Conservation (phyloP, 139 green algal species). For the Chlorella sp. region DNA sequence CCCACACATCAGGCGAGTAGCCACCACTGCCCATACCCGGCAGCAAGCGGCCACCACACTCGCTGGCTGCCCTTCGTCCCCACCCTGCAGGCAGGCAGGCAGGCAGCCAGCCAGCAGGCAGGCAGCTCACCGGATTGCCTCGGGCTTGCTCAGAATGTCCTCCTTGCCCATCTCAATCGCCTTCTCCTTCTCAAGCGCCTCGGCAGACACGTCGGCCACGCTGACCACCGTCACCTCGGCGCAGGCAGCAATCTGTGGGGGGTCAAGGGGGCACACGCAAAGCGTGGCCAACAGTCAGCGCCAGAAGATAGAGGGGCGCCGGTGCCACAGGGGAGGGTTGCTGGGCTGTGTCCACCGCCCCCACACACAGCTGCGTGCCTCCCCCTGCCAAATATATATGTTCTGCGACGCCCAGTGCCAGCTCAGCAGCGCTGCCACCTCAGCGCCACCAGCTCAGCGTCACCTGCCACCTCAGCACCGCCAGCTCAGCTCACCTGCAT, state of each 20-base stretch:
- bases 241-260: conserved; percentile 65
- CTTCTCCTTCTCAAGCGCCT: conserved; percentile 85
- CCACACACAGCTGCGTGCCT: background rate
- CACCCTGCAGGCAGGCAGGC: background rate
- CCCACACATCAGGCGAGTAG: too few species aligned
- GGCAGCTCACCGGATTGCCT: conserved; percentile 83
- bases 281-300: background rate
- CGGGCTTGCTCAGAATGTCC: conserved; percentile 93
- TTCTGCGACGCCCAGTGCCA: background rate
- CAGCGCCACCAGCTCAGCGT: too few species aligned
- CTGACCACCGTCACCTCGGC: conserved; percentile 70
- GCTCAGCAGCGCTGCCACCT: background rate
- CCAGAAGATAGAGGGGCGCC: too few species aligned
- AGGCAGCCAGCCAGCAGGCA: conserved; percentile 1
- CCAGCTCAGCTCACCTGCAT: conserved; percentile 65
- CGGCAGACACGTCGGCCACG: conserved; percentile 80
- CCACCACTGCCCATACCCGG: too few species aligned
- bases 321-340: too few species aligned
- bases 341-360: background rate
- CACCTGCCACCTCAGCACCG: too few species aligned
- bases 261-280: background rate
- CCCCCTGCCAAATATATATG: background rate
- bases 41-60: too few species aligned
- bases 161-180: conserved; percentile 97
- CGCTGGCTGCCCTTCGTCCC: too few species aligned